A percentile compares a stretch with the other conserved stretches of the same genome.
Evolutionary conservation across 192 early-diverging fungal genomes (phyloP).

Genomic region (Phycomyces blakesleeanus): DNA sequence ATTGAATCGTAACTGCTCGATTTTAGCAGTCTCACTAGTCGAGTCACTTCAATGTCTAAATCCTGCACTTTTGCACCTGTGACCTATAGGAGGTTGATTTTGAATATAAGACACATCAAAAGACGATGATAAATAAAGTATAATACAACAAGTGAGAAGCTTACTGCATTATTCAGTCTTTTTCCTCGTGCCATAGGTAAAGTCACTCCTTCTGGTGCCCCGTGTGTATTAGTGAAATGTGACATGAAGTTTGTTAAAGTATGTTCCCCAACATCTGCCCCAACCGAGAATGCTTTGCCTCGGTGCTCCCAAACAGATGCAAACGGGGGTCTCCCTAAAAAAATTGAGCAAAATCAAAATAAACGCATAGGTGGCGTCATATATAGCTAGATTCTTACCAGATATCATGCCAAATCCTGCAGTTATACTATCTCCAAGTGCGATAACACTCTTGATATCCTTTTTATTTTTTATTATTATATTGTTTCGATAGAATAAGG

Average conservation of each 20-base stretch:
- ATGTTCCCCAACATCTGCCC: constrained; percentile 47
- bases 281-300: constrained; percentile 50
- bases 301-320: constrained; percentile 46
- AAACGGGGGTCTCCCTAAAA: constrained; percentile 44
- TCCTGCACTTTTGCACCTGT: constrained; percentile 48
- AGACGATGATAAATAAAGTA: background rate
- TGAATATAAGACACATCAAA: background rate
- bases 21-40: constrained; percentile 31
- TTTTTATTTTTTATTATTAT: no score
- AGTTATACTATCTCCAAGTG: constrained; percentile 50
- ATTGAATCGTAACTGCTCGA: constrained; percentile 29
- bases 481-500: no score
- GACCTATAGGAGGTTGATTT: constrained; percentile 33
- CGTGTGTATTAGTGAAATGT: constrained; percentile 26
- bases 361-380: background rate
- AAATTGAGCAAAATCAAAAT: background rate
- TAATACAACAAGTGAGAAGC: background rate
- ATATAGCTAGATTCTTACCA: constrained; percentile 18
- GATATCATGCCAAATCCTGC: constrained; percentile 56
- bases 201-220: constrained; percentile 43
- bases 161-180: constrained; percentile 48
- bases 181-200: constrained; percentile 45
- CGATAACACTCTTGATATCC: constrained; percentile 49
- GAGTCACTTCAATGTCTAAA: constrained; percentile 33
- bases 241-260: constrained; percentile 45